These are phyloP conservation scores for Geopyxis carbonaria DNA, from an alignment of 495 filamentous ascomycete species.

Conservation along the genomic window DNA sequence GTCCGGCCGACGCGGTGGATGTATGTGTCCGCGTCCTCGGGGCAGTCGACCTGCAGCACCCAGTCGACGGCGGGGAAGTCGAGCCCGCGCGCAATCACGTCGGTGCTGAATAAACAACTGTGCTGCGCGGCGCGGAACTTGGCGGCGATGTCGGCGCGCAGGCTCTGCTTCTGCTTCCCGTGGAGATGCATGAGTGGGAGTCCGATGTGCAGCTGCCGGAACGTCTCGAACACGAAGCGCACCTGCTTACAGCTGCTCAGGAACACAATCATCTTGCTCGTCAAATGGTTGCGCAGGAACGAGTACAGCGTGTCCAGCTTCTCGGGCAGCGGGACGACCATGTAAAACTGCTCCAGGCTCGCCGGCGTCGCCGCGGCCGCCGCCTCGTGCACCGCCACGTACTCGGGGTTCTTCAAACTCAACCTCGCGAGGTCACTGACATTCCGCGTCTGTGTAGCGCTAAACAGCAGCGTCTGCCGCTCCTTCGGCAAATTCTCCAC, in stretches of 20 bases:
- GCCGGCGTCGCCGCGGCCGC: slow-evolving; percentile 66
- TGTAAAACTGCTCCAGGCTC: slow-evolving; percentile 77
- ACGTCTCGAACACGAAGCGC: slow-evolving; percentile 81
- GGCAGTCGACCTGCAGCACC: slow-evolving; percentile 89
- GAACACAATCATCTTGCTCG: slow-evolving; percentile 86
- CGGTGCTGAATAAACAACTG: slow-evolving; percentile 82
- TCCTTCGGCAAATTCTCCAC: slow-evolving; percentile 75
- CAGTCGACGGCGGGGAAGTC: slow-evolving; percentile 96
- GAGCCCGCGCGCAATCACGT: slow-evolving; percentile 80
- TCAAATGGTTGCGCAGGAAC: slow-evolving; percentile 76
- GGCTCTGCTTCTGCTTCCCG: slow-evolving; percentile 81
- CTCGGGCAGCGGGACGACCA: slow-evolving; percentile 61
- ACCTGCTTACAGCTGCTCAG: slow-evolving; percentile 91
- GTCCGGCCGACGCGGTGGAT: slow-evolving; percentile 94
- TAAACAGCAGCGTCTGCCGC: slow-evolving; percentile 87
- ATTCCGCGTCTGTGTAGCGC: slow-evolving; percentile 87
- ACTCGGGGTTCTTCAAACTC: slow-evolving; percentile 79
- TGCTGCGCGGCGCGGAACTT: slow-evolving; percentile 62
- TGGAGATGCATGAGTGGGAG: slow-evolving; percentile 90
- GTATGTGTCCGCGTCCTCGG: slow-evolving; percentile 92
- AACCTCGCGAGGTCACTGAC: slow-evolving; percentile 81
- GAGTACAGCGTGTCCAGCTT: slow-evolving; percentile 86
- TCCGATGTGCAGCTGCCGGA: slow-evolving; percentile 86
- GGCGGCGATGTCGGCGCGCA: slow-evolving; percentile 67
- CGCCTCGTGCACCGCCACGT: slow-evolving; percentile 79